Base-by-base conservation (phyloP, 179 eudicot genomes). In the Drosera spatulata region DNA sequence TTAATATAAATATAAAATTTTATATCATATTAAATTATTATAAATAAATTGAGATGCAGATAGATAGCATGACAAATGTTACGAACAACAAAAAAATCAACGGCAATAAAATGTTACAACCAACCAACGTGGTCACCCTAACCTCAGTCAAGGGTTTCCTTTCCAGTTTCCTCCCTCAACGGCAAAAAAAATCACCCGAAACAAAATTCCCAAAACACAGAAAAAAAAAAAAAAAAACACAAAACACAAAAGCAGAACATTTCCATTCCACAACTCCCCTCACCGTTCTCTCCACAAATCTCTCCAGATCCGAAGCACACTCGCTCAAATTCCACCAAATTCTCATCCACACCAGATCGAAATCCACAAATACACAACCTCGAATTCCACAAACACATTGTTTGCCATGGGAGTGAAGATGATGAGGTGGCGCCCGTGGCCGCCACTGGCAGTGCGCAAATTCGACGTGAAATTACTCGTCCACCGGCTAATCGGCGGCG, bases 341-440 rank as follows among this genome's bases (percentile, higher is more conserved):
- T 7, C 8, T 8, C 8, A 8, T 7, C 8, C 50, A 8, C 50
- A 22, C 11, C 10, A 2, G 12, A 44, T 37, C 8, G 50, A 22
- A 41, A 6, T 9, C 38, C 9, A 13, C n/a, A 9, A 10, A 22
- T 14, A 4, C 48, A 45, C 7, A 39, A 40, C 48, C 15, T 33
- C 50, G 45, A 4, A 15, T 9, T 33, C 22, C 41, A 12, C 6
- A 22, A 15, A 45, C 2, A 44, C 52, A 59, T 41, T 45, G 52
- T 10, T 47, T 60, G 22, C 37, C 63, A 81, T 77, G 97, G 97
- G 77, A 77, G 95, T 80, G 74, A 89, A 84, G 75, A 82, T 89
- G 86, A 89, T 89, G 84, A 80, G 71, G 61, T 86, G 97, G 96
- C 56, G 91, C 58, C 97, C 97, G 12, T 86, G 94, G 95, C 91